These are phyloP conservation scores for Saururus chinensis DNA, from an alignment of 164 flowering plant genomes.

Conservation along the genomic window DNA sequence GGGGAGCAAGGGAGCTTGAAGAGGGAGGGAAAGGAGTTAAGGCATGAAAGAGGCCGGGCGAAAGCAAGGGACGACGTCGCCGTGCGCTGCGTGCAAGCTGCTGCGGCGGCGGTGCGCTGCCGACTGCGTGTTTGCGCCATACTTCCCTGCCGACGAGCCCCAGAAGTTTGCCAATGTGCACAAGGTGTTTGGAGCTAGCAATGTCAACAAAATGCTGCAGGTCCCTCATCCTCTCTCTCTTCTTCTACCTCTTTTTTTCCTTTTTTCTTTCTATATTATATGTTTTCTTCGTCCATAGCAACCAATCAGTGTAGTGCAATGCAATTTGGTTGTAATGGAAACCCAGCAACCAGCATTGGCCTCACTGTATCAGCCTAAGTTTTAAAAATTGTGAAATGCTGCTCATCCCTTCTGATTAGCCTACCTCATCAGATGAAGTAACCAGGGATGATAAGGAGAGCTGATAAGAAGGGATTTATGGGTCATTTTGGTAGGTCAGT, in stretches of 20 bases:
- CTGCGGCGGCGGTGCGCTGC: conserved; percentile 65
- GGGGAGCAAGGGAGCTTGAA: too few relatives aligned
- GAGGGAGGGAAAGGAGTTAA: neutral
- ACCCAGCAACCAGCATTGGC: too few relatives aligned
- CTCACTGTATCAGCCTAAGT: too few relatives aligned
- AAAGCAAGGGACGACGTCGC: conserved; percentile 50
- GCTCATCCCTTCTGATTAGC: too few relatives aligned
- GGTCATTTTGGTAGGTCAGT: too few relatives aligned
- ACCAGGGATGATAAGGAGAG: too few relatives aligned
- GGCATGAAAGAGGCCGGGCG: conserved; percentile 33
- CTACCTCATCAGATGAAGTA: too few relatives aligned
- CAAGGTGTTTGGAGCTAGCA: conserved; percentile 89
- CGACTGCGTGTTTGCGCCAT: conserved; percentile 78
- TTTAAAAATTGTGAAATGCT: too few relatives aligned
- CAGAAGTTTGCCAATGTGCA: conserved; percentile 88
- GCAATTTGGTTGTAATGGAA: too few relatives aligned
- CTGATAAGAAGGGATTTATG: neutral
- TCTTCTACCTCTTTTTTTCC: neutral
- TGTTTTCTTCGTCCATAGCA: conserved; percentile 22
- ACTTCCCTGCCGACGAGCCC: conserved; percentile 83
- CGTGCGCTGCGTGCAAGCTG: conserved; percentile 89
- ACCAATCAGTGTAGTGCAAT: conserved; percentile 27
- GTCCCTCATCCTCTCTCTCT: conserved; percentile 15
- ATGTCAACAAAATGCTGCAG: conserved; percentile 91
- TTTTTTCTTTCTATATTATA: neutral